Percentiles rank a stretch among this genome's conserved stretches.
Conservation (phyloP, 345 rosid genomes). For the Hibiscus tridactylites region DNA sequence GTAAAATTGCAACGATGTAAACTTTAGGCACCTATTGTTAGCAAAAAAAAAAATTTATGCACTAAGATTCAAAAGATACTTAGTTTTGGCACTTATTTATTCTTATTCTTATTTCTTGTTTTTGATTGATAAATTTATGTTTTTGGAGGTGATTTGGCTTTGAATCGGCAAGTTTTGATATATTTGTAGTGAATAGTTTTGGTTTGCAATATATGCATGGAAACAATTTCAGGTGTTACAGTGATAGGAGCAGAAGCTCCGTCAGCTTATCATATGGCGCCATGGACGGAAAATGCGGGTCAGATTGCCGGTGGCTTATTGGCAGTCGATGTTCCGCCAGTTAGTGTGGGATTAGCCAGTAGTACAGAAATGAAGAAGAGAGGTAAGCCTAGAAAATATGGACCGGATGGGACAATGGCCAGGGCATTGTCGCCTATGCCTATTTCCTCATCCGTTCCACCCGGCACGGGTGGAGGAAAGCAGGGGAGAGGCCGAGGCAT, state of each 20-base stretch:
- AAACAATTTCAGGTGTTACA: conserved; percentile 51
- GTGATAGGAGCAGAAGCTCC: conserved; percentile 80
- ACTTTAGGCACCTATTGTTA: no score
- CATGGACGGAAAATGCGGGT: conserved; percentile 42
- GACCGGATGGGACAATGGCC: conserved; percentile 51
- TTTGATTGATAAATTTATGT: conserved; percentile 6
- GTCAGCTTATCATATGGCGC: conserved; percentile 52
- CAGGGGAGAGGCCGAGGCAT: conserved; percentile 35
- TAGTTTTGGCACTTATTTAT: no score
- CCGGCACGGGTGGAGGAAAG: conserved; percentile 41
- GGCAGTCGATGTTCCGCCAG: conserved; percentile 24
- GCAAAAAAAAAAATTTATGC: no score
- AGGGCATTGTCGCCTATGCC: conserved; percentile 75
- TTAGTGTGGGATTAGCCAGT: conserved; percentile 33
- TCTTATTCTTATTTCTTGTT: neutral
- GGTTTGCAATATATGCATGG: conserved; percentile 32
- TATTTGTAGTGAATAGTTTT: neutral
- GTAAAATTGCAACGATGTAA: no score
- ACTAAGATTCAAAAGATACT: no score
- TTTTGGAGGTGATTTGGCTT: conserved; percentile 21
- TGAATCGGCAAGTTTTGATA: conserved; percentile 10
- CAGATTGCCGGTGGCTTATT: conserved; percentile 37
- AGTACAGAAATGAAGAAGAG: conserved; percentile 67
- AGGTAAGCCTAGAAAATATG: conserved; percentile 82
- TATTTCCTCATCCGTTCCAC: conserved; percentile 72